Base-by-base conservation (phyloP, 208 protist species). In the Acanthamoeba royreba region DNA sequence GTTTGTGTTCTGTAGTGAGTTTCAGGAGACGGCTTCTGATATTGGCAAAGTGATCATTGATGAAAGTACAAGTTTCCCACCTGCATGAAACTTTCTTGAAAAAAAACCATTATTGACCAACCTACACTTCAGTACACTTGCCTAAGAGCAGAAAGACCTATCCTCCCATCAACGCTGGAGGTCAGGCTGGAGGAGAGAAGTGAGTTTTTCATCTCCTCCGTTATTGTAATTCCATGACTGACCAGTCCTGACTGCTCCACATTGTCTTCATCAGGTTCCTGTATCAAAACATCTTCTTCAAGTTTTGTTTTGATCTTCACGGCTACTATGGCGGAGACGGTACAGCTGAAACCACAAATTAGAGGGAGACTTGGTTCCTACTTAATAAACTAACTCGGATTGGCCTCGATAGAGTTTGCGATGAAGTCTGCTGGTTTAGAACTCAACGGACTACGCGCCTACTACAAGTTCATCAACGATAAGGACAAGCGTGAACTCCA, bases 291-390 rank as follows among this genome's bases (percentile, higher is more conserved):
- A 95, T 91, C 31, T 42, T 92, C 31, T 95, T 94, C 25, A 95
- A 96, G 86, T 94, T 95, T 38, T 92, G 89, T 55, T 52, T 95
- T 22, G 95, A 96, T 74, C 61, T 93, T 69, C 93, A 93, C 38
- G 93, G 93, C n/a, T 87, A 95, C 42, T 96, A 95, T 94, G 94
- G 79, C 28, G 95, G 95, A 11, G 95, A 96, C 90, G 61, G 94
- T 85, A 94, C 77, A 35, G 92, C 92, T 46, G 28, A 69, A 19
- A 19, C n/a, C 17, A 33, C 38, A 19, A 11, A 58, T 0, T 58
- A 4, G n/a, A n/a, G n/a, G n/a, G n/a, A n/a, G n/a, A n/a, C n/a
- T n/a, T n/a, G n/a, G n/a, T n/a, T n/a, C n/a, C n/a, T n/a, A n/a
- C n/a, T n/a, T n/a, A n/a, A n/a, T n/a, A n/a, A n/a, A n/a, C n/a